Evolutionary conservation across 371 early-diverging fungal genomes (phyloP).

Genomic region (Mucor lusitanicus): DNA sequence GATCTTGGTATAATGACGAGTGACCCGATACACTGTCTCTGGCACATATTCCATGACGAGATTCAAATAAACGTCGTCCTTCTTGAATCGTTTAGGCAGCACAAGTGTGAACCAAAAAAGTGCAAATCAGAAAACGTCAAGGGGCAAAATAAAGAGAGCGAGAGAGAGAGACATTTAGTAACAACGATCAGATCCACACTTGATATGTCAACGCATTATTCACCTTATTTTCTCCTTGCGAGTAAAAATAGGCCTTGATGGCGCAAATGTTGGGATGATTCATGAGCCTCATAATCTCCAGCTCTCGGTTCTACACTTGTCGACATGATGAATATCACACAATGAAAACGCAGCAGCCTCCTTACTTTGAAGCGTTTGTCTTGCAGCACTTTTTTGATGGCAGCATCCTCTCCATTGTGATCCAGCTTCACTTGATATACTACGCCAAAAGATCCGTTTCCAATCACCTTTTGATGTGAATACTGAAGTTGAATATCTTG

Average conservation of each 20-base stretch:
- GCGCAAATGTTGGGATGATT: slow-evolving; percentile 79
- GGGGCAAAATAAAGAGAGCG: background rate
- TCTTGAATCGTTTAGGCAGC: slow-evolving; percentile 16
- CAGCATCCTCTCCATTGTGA: slow-evolving; percentile 74
- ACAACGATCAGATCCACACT: background rate
- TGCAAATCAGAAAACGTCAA: background rate
- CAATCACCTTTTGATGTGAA: slow-evolving; percentile 86
- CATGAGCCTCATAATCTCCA: slow-evolving; percentile 83
- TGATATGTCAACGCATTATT: background rate
- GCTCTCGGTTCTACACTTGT: slow-evolving; percentile 71
- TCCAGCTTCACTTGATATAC: slow-evolving; percentile 91
- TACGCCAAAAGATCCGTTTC: slow-evolving; percentile 96
- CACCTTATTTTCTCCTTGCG: slow-evolving; percentile 53
- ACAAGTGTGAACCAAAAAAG: slow-evolving; percentile 1
- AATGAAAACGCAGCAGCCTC: background rate
- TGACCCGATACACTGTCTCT: slow-evolving; percentile 81
- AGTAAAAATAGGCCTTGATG: slow-evolving; percentile 78
- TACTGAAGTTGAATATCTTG: slow-evolving; percentile 82
- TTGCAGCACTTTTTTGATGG: slow-evolving; percentile 95
- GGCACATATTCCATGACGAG: slow-evolving; percentile 83
- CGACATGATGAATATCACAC: background rate
- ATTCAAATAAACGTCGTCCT: slow-evolving; percentile 83
- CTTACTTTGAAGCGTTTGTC: slow-evolving; percentile 92
- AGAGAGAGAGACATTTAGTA: background rate
- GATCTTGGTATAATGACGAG: slow-evolving; percentile 75